A percentile compares a stretch with the other conserved stretches of the same genome.
phyloP scores from a whole-genome alignment of 257 asterid species.

The Perilla frutescens region DNA sequence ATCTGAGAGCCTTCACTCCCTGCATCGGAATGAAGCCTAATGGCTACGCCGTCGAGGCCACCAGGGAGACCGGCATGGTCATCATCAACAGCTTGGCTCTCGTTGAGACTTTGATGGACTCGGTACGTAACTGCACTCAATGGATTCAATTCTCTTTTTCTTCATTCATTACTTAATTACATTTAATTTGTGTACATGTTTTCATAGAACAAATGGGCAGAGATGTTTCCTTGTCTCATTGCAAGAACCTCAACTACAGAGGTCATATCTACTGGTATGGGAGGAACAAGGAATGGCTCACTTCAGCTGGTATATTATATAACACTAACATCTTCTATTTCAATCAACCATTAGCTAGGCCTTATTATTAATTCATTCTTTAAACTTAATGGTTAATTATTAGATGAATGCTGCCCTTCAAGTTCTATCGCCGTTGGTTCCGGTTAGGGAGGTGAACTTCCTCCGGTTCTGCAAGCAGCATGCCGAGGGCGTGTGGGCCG shows the following conservation, averaged over 20 bases:
- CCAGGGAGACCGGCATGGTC: conserved; percentile 58
- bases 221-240: conserved; percentile 71
- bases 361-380: too few species aligned
- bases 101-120: conserved; percentile 64
- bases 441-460: conserved; percentile 83
- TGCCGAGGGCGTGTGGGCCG: conserved; percentile 97
- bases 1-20: conserved; percentile 39
- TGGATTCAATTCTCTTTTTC: neutral
- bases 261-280: conserved; percentile 70
- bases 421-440: conserved; percentile 90
- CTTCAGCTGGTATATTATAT: conserved; percentile 93
- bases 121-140: conserved; percentile 42
- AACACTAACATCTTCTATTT: neutral
- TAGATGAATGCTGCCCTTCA: conserved; percentile 95
- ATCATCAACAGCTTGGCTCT: conserved; percentile 59
- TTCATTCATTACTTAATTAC: neutral
- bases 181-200: neutral
- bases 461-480: conserved; percentile 98
- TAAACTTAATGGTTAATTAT: neutral
- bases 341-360: too few species aligned
- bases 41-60: conserved; percentile 57
- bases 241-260: conserved; percentile 65
- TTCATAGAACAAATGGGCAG: conserved; percentile 65
- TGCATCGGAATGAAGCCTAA: conserved; percentile 56
- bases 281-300: conserved; percentile 75